Conservation (phyloP, 2,329 filamentous ascomycete genomes). For the Aureobasidium sp. region DNA sequence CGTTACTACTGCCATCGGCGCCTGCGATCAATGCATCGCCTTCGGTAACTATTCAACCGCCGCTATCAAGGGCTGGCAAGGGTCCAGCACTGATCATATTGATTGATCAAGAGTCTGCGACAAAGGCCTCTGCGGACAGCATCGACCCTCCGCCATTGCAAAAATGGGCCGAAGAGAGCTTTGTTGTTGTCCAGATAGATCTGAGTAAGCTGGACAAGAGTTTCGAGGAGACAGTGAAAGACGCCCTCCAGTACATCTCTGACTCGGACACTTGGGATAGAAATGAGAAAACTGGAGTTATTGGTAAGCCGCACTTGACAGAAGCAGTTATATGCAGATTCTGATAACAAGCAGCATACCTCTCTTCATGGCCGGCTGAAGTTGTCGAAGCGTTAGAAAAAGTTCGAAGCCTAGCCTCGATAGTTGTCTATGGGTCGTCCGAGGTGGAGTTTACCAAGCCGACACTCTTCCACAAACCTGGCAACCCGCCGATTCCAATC, state of each 20-base stretch:
- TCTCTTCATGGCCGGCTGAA: not conserved
- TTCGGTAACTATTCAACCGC: slow-evolving; percentile 24
- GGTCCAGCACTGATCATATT: slow-evolving; percentile 43
- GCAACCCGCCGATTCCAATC: slow-evolving; percentile 16
- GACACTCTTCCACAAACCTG: slow-evolving; percentile 21
- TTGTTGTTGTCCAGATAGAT: slow-evolving; percentile 49
- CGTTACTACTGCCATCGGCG: not conserved
- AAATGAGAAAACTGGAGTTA: slow-evolving; percentile 32
- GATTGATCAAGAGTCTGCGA: slow-evolving; percentile 27
- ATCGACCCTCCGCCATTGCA: slow-evolving; percentile 47
- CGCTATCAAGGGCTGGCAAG: slow-evolving; percentile 40
- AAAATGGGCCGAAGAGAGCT: slow-evolving; percentile 68
- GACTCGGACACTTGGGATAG: slow-evolving; percentile 26
- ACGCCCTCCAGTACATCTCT: slow-evolving; percentile 19
- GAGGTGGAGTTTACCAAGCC: slow-evolving; percentile 16
- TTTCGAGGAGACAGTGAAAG: slow-evolving; percentile 15
- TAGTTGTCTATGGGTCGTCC: slow-evolving; percentile 15
- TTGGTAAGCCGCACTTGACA: slow-evolving; percentile 19
- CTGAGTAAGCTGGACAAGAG: slow-evolving; percentile 17
- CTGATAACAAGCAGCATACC: slow-evolving; percentile 17
- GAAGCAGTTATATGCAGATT: slow-evolving; percentile 12
- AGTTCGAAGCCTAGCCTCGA: slow-evolving; percentile 19
- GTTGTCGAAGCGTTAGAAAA: slow-evolving; percentile 16
- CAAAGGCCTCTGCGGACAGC: slow-evolving; percentile 28
- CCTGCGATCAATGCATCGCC: not conserved